These are phyloP conservation scores for Coprinopsis cinerea DNA, from an alignment of 768 basidiomycete genomes.

Conservation along the genomic window DNA sequence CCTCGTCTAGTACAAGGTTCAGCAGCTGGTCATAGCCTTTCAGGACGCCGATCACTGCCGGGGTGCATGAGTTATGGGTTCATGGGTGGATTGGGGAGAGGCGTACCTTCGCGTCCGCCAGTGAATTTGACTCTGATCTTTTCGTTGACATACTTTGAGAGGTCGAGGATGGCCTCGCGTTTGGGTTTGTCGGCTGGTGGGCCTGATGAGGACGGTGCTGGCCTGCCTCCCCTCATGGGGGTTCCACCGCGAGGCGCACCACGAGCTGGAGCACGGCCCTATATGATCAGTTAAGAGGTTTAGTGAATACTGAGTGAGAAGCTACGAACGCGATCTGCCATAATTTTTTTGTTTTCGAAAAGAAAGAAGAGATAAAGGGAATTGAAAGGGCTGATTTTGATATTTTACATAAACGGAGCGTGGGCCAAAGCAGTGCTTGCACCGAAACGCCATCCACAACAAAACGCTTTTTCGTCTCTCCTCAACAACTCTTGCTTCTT, in stretches of 20 bases:
- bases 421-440: not conserved
- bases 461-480: conserved; percentile 4
- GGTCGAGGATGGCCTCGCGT: conserved; percentile 91
- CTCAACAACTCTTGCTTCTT: conserved; percentile 11
- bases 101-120: conserved; percentile 88
- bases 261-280: conserved; percentile 58
- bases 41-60: conserved; percentile 77
- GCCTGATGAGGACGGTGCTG: conserved; percentile 30
- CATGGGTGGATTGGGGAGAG: not conserved
- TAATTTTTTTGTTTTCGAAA: conserved; percentile 20
- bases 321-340: conserved; percentile 53
- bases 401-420: conserved; percentile 9
- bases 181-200: conserved; percentile 65
- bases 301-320: conserved; percentile 10
- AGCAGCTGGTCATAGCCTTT: conserved; percentile 97
- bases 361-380: conserved; percentile 11
- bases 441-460: not conserved
- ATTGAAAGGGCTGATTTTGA: conserved; percentile 11
- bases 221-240: conserved; percentile 13
- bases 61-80: conserved; percentile 5
- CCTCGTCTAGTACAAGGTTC: conserved; percentile 95
- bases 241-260: conserved; percentile 31
- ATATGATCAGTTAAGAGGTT: conserved; percentile 25
- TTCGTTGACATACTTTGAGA: conserved; percentile 90
- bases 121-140: conserved; percentile 94